phyloP scores from a whole-genome alignment of 257 asterid genomes.

The Gardenia jasminoides region DNA sequence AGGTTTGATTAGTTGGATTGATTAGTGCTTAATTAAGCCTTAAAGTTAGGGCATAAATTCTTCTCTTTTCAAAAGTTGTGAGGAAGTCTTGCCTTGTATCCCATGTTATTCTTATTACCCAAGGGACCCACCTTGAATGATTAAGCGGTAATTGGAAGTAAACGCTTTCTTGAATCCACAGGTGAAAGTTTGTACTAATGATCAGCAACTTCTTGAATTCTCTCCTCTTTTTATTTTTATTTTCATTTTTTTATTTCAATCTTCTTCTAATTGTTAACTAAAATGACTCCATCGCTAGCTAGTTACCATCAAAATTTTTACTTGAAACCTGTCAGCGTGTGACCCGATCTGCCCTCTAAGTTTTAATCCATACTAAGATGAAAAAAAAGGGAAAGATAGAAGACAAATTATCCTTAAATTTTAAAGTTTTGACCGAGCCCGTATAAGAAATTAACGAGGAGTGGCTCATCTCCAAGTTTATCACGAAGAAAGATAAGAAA shows the following conservation, averaged over 20 bases:
- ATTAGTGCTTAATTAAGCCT: constrained; percentile 29
- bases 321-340: not conserved
- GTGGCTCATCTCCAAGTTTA: not conserved
- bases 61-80: constrained; percentile 38
- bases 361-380: no score
- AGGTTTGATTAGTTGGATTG: not conserved
- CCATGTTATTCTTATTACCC: not conserved
- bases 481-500: not conserved
- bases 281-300: not conserved
- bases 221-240: not conserved
- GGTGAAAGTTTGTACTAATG: not conserved
- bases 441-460: not conserved
- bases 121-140: constrained; percentile 12
- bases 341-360: not conserved
- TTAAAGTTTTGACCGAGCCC: not conserved
- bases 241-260: not conserved
- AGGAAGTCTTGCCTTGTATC: constrained; percentile 1
- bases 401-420: no score
- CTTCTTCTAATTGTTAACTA: not conserved
- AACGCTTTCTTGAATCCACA: not conserved
- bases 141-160: constrained; percentile 18
- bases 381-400: no score
- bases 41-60: constrained; percentile 29
- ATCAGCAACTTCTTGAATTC: not conserved
- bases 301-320: not conserved